Evolutionary conservation across 2,329 filamentous ascomycete species (phyloP).

Genomic region (Penicillium brevicompactum): DNA sequence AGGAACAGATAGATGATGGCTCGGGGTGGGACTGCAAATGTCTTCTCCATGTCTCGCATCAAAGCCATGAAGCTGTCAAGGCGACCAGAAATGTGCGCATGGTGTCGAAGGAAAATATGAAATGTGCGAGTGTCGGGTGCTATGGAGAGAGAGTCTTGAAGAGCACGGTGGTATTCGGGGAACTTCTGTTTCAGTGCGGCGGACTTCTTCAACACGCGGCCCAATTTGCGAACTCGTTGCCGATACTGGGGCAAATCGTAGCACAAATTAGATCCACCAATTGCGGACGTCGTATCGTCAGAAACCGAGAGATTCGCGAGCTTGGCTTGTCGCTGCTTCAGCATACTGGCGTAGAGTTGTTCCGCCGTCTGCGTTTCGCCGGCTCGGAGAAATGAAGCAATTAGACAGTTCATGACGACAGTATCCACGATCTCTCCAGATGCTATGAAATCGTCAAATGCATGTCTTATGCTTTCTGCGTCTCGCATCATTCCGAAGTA

Average conservation of each 20-base stretch:
- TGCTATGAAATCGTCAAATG: constrained; percentile 81
- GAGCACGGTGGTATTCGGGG: constrained; percentile 56
- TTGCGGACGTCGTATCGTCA: background rate
- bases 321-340: constrained; percentile 55
- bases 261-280: constrained; percentile 3
- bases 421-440: constrained; percentile 88
- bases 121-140: constrained; percentile 79
- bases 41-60: constrained; percentile 75
- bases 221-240: constrained; percentile 45
- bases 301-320: constrained; percentile 30
- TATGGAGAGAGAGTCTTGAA: constrained; percentile 69
- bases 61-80: constrained; percentile 70
- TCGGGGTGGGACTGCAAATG: constrained; percentile 67
- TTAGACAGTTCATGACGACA: constrained; percentile 81
- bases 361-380: constrained; percentile 77
- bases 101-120: constrained; percentile 75
- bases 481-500: constrained; percentile 78
- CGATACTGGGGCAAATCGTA: constrained; percentile 43
- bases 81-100: constrained; percentile 68
- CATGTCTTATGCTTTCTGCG: constrained; percentile 70
- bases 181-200: constrained; percentile 49
- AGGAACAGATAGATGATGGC: constrained; percentile 77
- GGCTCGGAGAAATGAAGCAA: constrained; percentile 73
- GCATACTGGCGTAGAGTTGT: constrained; percentile 83
- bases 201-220: constrained; percentile 51